phyloP scores from a whole-genome alignment of 2,329 filamentous ascomycete genomes.

The Nemania abortiva region DNA sequence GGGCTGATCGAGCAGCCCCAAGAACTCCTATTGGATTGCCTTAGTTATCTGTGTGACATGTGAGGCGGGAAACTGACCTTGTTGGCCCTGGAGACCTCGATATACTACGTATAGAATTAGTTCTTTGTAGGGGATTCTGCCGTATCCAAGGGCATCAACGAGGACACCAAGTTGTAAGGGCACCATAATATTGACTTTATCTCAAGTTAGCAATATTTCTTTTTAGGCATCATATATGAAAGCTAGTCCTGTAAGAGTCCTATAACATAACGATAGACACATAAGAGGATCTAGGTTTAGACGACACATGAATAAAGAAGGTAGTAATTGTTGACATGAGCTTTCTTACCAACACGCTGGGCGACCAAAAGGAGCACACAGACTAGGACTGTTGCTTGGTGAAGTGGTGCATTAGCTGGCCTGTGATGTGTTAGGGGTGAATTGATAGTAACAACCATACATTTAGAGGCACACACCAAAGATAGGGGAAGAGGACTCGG shows the following conservation, averaged over 20 bases:
- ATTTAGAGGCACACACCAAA: conserved; percentile 52
- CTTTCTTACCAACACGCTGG: conserved; percentile 52
- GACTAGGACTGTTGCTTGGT: conserved; percentile 57
- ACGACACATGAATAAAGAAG: not conserved
- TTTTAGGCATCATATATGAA: not conserved
- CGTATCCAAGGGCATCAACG: conserved; percentile 56
- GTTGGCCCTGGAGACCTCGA: conserved; percentile 60
- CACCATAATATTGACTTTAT: conserved; percentile 57
- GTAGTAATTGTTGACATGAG: not conserved
- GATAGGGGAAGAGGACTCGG: conserved; percentile 59
- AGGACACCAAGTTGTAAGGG: conserved; percentile 58
- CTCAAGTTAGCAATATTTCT: conserved; percentile 16
- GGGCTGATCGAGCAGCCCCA: conserved; percentile 56
- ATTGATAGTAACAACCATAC: conserved; percentile 21
- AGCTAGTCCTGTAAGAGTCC: not conserved
- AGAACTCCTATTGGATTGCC: conserved; percentile 50
- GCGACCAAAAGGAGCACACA: conserved; percentile 57
- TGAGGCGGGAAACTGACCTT: conserved; percentile 36
- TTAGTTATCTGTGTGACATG: too few species aligned
- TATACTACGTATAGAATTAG: conserved; percentile 59
- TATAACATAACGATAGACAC: not conserved
- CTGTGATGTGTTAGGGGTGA: conserved; percentile 43
- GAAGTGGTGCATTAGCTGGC: conserved; percentile 57
- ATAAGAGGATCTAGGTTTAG: not conserved
- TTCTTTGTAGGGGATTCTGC: conserved; percentile 57